These are phyloP conservation scores for Acorus gramineus DNA, from an alignment of 106 monocot genomes.

Conservation along the genomic window DNA sequence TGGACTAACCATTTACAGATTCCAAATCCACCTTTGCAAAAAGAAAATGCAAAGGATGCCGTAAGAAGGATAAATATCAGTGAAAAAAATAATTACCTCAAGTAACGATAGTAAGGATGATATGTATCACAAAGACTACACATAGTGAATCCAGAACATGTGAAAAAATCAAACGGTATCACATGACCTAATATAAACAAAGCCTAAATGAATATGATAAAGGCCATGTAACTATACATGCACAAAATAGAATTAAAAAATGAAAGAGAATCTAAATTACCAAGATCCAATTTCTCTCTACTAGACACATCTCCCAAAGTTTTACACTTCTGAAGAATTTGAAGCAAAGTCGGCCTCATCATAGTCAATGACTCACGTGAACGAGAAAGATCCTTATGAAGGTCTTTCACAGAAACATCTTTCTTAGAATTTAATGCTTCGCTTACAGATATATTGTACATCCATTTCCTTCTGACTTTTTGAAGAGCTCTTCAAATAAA, in stretches of 20 bases:
- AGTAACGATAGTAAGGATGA: too few species aligned
- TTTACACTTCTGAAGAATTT: conserved; percentile 64
- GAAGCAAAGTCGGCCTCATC: conserved; percentile 70
- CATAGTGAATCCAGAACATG: too few species aligned
- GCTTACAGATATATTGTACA: conserved; percentile 44
- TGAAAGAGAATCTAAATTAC: conserved; percentile 13
- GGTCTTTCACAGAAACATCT: conserved; percentile 19
- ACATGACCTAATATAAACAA: too few species aligned
- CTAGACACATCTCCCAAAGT: conserved; percentile 40
- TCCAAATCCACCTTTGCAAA: conserved; percentile 17
- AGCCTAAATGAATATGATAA: too few species aligned
- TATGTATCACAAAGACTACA: too few species aligned
- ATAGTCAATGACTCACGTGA: conserved; percentile 31
- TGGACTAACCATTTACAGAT: conserved; percentile 20
- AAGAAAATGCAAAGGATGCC: not conserved
- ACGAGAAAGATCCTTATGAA: conserved; percentile 17
- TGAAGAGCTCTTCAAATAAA: conserved; percentile 32
- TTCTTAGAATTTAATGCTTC: conserved; percentile 65
- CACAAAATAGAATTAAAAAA: not conserved
- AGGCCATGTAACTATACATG: too few species aligned
- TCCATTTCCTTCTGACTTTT: conserved; percentile 56
- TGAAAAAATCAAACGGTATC: too few species aligned
- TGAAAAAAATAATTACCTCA: too few species aligned
- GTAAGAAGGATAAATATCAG: too few species aligned
- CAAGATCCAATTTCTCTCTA: conserved; percentile 31